Evolutionary conservation across 306 rosid species (phyloP).

Genomic region (Acacia acuminata): DNA sequence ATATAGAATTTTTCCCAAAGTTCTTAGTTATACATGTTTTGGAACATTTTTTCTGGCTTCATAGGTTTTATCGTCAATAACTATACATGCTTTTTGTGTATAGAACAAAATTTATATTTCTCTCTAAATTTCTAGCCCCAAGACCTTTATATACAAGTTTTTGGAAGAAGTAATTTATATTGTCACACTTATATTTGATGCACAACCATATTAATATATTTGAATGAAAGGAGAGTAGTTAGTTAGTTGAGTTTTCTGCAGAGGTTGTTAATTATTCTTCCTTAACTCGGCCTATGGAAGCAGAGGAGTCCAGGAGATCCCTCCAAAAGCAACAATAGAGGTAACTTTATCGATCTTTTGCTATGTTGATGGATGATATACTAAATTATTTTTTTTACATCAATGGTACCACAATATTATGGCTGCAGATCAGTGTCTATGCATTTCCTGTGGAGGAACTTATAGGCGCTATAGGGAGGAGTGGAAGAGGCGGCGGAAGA

Average conservation of each 20-base stretch:
- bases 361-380: neutral
- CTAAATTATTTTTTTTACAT: neutral
- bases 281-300: slow-evolving; percentile 90
- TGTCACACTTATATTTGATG: neutral
- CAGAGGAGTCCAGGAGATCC: slow-evolving; percentile 90
- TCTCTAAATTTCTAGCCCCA: neutral
- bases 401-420: neutral
- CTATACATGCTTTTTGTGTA: neutral
- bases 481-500: too few species aligned
- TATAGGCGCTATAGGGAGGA: too few species aligned
- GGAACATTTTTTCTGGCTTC: neutral
- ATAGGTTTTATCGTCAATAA: neutral
- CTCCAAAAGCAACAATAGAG: slow-evolving; percentile 96
- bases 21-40: neutral
- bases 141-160: neutral
- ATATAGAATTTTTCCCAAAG: slow-evolving; percentile 7
- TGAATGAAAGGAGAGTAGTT: slow-evolving; percentile 18
- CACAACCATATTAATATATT: slow-evolving; percentile 10
- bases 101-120: neutral
- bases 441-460: too few species aligned
- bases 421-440: too few species aligned
- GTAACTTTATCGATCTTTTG: slow-evolving; percentile 40
- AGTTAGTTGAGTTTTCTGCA: slow-evolving; percentile 42
- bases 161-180: neutral
- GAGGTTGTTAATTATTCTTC: slow-evolving; percentile 84